Evolutionary conservation across 2,329 filamentous ascomycete genomes (phyloP).

Genomic region (Apiospora koreana): DNA sequence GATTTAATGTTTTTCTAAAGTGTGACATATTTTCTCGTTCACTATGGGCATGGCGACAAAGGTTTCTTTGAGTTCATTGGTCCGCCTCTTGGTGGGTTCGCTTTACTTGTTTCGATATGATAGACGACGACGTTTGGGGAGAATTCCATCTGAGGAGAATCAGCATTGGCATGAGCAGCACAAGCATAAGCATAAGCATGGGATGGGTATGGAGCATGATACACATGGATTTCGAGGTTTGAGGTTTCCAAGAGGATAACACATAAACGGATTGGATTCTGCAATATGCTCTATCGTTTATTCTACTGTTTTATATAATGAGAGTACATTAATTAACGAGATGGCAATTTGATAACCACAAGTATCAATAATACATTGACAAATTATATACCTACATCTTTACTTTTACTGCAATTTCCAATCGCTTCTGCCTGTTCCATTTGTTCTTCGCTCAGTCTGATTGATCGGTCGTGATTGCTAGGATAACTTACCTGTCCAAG

Average conservation of each 20-base stretch:
- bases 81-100: not conserved
- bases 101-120: not conserved
- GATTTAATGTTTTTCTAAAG: slow-evolving; percentile 74
- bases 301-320: not conserved
- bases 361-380: no score
- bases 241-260: not conserved
- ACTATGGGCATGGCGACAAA: not conserved
- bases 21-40: not conserved
- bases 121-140: not conserved
- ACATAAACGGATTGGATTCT: not conserved
- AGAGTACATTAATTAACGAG: not conserved
- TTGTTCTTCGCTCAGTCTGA: no score
- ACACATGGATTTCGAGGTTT: not conserved
- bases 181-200: not conserved
- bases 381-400: no score
- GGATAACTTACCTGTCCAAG: no score
- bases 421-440: no score
- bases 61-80: not conserved
- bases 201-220: not conserved
- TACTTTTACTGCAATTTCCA: no score
- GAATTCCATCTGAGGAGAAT: not conserved
- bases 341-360: not conserved
- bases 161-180: not conserved
- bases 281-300: not conserved
- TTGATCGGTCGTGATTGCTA: no score